A percentile compares a stretch with the other conserved stretches of the same genome.
Evolutionary conservation across 257 asterid species (phyloP).

Genomic region (Phtheirospermum japonicum): DNA sequence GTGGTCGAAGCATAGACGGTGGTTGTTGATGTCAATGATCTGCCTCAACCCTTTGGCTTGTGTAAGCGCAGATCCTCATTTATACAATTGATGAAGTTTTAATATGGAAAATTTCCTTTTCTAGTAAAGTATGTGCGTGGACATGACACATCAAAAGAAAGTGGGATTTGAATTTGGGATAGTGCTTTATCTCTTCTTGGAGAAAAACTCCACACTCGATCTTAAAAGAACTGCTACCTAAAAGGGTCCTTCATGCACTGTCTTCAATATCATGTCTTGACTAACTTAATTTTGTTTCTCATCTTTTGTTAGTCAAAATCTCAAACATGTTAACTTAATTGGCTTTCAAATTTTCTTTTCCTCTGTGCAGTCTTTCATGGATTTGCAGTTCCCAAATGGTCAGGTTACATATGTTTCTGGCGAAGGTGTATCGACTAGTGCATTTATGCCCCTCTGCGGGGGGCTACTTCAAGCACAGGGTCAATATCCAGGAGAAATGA

Average conservation of each 20-base stretch:
- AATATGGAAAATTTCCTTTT: slow-evolving; percentile 4
- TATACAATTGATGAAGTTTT: background rate
- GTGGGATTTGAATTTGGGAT: background rate
- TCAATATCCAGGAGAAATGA: slow-evolving; percentile 96
- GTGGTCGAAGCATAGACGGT: slow-evolving; percentile 98
- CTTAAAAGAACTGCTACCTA: background rate
- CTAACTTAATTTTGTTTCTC: background rate
- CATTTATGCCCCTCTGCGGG: slow-evolving; percentile 78
- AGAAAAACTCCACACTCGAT: background rate
- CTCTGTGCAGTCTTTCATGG: slow-evolving; percentile 84
- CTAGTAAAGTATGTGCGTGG: background rate
- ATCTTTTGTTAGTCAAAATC: background rate
- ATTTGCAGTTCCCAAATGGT: slow-evolving; percentile 95
- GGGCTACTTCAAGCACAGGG: slow-evolving; percentile 98
- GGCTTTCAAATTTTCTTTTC: background rate
- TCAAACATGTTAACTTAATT: background rate
- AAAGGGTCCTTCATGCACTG: background rate
- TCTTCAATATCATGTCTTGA: background rate
- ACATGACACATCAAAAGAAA: background rate
- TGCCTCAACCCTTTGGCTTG: slow-evolving; percentile 90
- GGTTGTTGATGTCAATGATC: slow-evolving; percentile 97
- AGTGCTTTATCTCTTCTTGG: background rate
- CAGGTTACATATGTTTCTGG: slow-evolving; percentile 90
- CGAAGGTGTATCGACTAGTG: slow-evolving; percentile 91
- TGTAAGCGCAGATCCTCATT: slow-evolving; percentile 49